phyloP scores from a whole-genome alignment of 176 grass and related monocot species.

The Oryza glaberrima region DNA sequence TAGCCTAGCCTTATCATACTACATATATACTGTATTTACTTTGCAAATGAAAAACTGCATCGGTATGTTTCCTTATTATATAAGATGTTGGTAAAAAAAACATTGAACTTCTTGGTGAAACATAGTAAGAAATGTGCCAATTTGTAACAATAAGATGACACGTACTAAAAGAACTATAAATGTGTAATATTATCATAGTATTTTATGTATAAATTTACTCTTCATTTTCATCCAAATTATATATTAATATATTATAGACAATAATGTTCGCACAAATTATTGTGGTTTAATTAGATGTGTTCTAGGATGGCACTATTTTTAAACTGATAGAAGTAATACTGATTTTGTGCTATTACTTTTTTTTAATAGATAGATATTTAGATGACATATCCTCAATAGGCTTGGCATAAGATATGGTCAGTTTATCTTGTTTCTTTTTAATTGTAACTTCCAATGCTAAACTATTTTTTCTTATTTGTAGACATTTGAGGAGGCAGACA shows the following conservation, averaged over 20 bases:
- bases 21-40: slow-evolving; percentile 7
- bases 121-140: neutral
- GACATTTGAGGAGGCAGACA: slow-evolving; percentile 59
- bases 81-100: neutral
- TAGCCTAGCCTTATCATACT: neutral
- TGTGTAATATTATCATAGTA: neutral
- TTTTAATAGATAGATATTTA: neutral
- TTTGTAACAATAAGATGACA: neutral
- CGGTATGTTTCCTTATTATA: neutral
- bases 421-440: neutral
- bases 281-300: neutral
- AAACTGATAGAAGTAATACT: neutral
- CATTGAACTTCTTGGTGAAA: neutral
- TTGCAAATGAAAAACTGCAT: neutral
- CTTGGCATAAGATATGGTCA: neutral
- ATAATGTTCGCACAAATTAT: neutral
- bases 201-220: neutral
- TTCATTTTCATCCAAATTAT: neutral
- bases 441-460: slow-evolving; percentile 5
- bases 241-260: neutral
- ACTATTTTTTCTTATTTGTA: slow-evolving; percentile 19
- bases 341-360: neutral
- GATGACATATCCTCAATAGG: neutral
- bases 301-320: neutral
- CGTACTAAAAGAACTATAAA: neutral